Base-by-base conservation (phyloP, 805 yeast species). In the Yamadazyma paraphyllophila region DNA sequence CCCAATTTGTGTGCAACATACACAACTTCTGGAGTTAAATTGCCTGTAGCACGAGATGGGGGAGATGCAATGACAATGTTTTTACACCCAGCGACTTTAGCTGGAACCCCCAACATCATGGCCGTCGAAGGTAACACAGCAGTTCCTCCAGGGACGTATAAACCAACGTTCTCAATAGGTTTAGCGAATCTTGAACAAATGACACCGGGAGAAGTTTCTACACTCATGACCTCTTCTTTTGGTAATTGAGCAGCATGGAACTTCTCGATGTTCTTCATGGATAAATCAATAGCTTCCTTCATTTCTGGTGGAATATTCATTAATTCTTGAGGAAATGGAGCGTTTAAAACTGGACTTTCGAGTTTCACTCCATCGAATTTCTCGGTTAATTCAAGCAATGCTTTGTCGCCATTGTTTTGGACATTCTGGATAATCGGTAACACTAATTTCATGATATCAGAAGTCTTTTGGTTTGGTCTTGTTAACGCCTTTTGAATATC, bases 91-190 rank as follows among this genome's bases (percentile, higher is more conserved):
- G 99, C 99, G 50, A 91, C 99, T 64, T 83, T 81, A 14, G 99
- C 99, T 16, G 99, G 99, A 43, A 94, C 97, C 59, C 99, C 98
- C 57, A 94, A 78, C 97, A 94, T 94, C 68, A 94, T 78, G 4
- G 98, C 95, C 11, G 99, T 94, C 14, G 98, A 92, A 35, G 99
- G 99, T 53, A 94, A 77, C 29, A 94, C 92, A 2, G 99, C 99
- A 36, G 98, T 90, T 56, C 99, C 99, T 57, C 99, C 99, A 44
- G 99, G 99, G 49, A 94, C 88, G 62, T 94, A 94, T 48, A 95
- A 78, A 49, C 99, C 99, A 44, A 94, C 99, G 48, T 80, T 83
- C 60, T 89, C 96, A 55, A 94, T 90, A 6, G 99, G 94, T 59
- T 96, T 82, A 12, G 98, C 87, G 66, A 94, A 94, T 58, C 99